Evolutionary conservation across 2,329 filamentous ascomycete genomes (phyloP).

Genomic region (Aspergillus nomiae): DNA sequence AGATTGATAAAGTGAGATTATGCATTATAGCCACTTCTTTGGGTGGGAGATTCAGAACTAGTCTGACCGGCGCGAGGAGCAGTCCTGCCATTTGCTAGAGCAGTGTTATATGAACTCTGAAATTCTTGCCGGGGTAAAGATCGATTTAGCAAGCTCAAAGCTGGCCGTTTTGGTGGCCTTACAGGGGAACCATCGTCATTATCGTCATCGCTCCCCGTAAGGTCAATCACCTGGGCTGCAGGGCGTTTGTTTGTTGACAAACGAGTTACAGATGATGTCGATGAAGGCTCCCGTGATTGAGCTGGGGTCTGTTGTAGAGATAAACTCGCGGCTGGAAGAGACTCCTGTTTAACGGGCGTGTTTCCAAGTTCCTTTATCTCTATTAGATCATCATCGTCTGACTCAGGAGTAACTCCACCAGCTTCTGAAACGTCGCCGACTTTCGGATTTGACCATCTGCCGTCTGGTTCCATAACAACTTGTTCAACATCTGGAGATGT

Average conservation of each 20-base stretch:
- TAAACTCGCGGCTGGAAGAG: constrained; percentile 22
- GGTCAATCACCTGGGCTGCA: constrained; percentile 54
- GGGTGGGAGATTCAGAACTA: constrained; percentile 16
- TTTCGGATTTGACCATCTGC: constrained; percentile 66
- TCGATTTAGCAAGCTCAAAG: constrained; percentile 25
- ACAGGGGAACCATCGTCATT: constrained; percentile 50
- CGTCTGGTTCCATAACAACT: constrained; percentile 86
- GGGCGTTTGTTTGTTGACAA: constrained; percentile 49
- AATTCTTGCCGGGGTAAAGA: constrained; percentile 23
- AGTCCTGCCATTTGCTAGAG: constrained; percentile 22
- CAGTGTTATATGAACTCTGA: constrained; percentile 24
- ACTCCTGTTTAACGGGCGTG: constrained; percentile 42
- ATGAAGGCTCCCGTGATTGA: constrained; percentile 42
- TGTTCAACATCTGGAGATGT: constrained; percentile 75
- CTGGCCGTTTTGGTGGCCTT: constrained; percentile 37
- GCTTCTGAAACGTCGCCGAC: constrained; percentile 44
- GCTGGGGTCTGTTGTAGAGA: constrained; percentile 36
- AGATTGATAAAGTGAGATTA: constrained; percentile 13
- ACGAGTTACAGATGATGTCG: constrained; percentile 37
- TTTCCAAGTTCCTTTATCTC: constrained; percentile 48
- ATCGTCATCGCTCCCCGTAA: constrained; percentile 54
- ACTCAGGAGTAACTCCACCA: constrained; percentile 39
- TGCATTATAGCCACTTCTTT: constrained; percentile 16
- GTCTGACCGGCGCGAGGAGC: constrained; percentile 21
- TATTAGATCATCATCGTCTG: constrained; percentile 53